Evolutionary conservation across 2,329 filamentous ascomycete genomes (phyloP), one percentile per base, ranked within the genome.

Genomic region (Epichloe amarillans): DNA sequence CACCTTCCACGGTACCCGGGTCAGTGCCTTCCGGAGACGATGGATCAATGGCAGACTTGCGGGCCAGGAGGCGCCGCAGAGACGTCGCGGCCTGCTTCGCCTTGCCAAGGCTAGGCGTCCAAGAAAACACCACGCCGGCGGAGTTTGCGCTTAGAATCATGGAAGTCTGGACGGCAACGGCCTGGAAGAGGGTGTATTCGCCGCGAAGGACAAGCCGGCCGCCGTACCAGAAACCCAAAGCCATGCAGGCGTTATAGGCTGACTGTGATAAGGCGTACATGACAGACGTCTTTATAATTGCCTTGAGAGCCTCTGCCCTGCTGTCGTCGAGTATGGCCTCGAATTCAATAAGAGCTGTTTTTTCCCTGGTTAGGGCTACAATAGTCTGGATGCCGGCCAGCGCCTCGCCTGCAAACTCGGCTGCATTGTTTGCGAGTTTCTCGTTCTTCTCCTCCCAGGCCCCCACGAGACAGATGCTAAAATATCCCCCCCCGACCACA

Each of bases 401-500:
- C 2, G 50, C 49, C 30, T 60, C 57, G 1, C 47, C 46, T 2
- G 55, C 52, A 14, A 48, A 58, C 14, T 17, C 37, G 1, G 54
- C 53, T 1, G 54, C 53, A 1, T 46, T 40, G 0, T 30, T 38
- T 4, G 52, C 35, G 5, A 33, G 43, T 23, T 51, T 15, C 17
- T 53, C 50, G 3, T 47, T 50, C 10, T 52, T 44, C 11, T 39
- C 39, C 6, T 55, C 50, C 19, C 55, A 54, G 2, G 55, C 23
- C 2, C 50, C 19, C 30, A 70, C 58, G 56, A 70, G 62, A 60
- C 47, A 50, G 4, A 56, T 38, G 10, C 68, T 64, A 49, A 67
- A 64, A 59, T 62, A 72, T 7, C 69, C 69, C 46, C 66, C 68
- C 46, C 55, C 62, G 10, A 71, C 60, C n/a, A 71, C 53, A 4